A percentile compares a stretch with the other conserved stretches of the same genome.
Evolutionary conservation across 345 rosid species (phyloP).

Genomic region (Euclidium syriacum): DNA sequence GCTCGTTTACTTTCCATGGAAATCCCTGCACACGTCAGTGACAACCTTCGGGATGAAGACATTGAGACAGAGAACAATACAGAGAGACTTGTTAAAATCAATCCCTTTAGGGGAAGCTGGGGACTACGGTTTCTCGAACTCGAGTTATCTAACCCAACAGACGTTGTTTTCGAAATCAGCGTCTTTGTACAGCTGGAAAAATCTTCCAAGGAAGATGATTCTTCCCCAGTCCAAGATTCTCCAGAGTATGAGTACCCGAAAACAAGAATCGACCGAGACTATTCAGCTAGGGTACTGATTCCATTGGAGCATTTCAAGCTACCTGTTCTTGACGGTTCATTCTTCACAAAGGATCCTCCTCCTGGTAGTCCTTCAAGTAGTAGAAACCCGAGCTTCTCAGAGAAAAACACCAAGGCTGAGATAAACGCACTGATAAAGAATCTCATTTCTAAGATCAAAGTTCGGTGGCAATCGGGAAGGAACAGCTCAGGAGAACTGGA

Average conservation of each 20-base stretch:
- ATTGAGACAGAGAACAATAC: constrained; percentile 46
- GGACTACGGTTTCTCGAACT: constrained; percentile 92
- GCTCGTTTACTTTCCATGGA: constrained; percentile 98
- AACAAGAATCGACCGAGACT: constrained; percentile 89
- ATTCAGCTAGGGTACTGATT: constrained; percentile 84
- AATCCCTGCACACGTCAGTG: constrained; percentile 87
- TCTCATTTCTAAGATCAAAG: constrained; percentile 85
- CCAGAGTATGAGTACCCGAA: constrained; percentile 73
- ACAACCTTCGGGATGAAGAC: constrained; percentile 53
- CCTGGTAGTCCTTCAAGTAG: constrained; percentile 35
- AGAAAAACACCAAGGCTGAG: constrained; percentile 85
- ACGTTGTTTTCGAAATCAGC: constrained; percentile 80
- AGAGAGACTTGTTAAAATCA: constrained; percentile 79
- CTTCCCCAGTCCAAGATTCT: constrained; percentile 39
- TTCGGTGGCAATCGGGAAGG: constrained; percentile 92
- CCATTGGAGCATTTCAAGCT: constrained; percentile 96
- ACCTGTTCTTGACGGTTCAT: constrained; percentile 87
- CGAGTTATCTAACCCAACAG: constrained; percentile 92
- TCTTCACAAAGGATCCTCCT: constrained; percentile 64
- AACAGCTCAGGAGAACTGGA: constrained; percentile 93
- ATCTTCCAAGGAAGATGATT: constrained; percentile 42
- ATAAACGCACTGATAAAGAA: constrained; percentile 77
- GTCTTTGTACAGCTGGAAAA: constrained; percentile 81
- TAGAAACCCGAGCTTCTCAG: constrained; percentile 65
- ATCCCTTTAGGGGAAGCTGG: constrained; percentile 98